Evolutionary conservation across 2,329 filamentous ascomycete species (phyloP).

Genomic region (Sporothrix phasma): DNA sequence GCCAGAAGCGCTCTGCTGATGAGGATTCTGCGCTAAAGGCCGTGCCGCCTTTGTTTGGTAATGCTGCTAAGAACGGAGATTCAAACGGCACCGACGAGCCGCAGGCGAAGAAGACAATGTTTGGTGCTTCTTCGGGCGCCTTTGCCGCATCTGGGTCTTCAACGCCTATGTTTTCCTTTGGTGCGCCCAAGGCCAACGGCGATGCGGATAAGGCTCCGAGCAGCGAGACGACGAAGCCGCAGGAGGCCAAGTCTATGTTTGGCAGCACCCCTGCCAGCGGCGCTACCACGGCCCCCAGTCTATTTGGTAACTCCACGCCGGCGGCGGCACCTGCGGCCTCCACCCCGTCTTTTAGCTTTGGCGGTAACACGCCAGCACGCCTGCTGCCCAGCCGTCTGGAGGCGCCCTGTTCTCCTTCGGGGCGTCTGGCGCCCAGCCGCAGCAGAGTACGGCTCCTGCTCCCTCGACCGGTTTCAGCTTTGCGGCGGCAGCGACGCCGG

Average conservation of each 20-base stretch:
- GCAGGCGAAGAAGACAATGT: constrained; percentile 22
- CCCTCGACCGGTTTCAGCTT: constrained; percentile 10
- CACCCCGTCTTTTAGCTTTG: constrained; percentile 15
- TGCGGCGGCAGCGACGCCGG: constrained; percentile 14
- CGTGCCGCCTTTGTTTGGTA: constrained; percentile 12
- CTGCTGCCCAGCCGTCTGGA: not conserved
- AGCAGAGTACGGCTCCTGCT: not conserved
- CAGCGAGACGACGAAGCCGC: not conserved
- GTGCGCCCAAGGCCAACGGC: constrained; percentile 12
- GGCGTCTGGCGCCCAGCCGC: not conserved
- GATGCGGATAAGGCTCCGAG: not conserved
- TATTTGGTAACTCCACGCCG: constrained; percentile 12
- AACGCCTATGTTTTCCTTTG: constrained; percentile 13
- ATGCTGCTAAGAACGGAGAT: constrained; percentile 15
- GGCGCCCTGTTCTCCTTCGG: constrained; percentile 14
- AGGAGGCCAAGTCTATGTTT: constrained; percentile 26
- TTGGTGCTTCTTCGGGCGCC: constrained; percentile 16
- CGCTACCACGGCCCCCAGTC: constrained; percentile 2
- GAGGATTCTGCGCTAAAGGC: constrained; percentile 7
- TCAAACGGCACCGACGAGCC: constrained; percentile 19
- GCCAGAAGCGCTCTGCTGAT: constrained; percentile 10
- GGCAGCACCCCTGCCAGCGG: constrained; percentile 18
- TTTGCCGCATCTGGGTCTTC: constrained; percentile 2
- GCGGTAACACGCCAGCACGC: not conserved
- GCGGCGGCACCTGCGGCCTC: not conserved